Evolutionary conservation across 2,329 filamentous ascomycete species (phyloP).

Genomic region (Thermothelomyces thermophilus): DNA sequence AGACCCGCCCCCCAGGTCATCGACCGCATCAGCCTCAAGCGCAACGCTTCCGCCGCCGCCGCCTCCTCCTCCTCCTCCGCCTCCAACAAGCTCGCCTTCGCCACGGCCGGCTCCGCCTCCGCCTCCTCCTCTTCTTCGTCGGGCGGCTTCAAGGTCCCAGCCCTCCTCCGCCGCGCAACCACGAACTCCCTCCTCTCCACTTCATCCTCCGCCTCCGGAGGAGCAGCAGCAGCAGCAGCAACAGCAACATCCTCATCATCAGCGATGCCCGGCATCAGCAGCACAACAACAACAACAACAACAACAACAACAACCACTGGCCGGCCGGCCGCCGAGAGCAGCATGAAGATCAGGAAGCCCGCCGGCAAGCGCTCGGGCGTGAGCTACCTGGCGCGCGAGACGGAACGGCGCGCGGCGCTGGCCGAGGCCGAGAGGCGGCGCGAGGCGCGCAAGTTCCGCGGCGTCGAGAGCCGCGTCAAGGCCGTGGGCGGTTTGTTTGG

Average conservation of each 20-base stretch:
- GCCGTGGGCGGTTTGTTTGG: constrained; percentile 54
- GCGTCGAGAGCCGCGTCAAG: constrained; percentile 50
- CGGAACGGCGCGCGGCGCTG: constrained; percentile 48
- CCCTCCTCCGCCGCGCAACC: constrained; percentile 66
- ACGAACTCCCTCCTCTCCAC: constrained; percentile 49
- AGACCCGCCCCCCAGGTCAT: constrained; percentile 52
- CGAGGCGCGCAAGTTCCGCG: constrained; percentile 51
- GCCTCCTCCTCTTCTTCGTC: constrained; percentile 33
- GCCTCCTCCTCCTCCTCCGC: constrained; percentile 30
- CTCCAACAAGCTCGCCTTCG: constrained; percentile 22
- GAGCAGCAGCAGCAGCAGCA: constrained; percentile 31
- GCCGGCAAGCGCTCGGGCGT: constrained; percentile 56
- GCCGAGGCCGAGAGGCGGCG: constrained; percentile 52
- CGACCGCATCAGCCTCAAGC: constrained; percentile 67
- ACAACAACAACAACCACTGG: constrained; percentile 3
- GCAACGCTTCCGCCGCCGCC: constrained; percentile 34
- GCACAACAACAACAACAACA: constrained; percentile 15
- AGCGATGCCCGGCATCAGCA: too few species aligned
- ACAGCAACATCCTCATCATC: constrained; percentile 22
- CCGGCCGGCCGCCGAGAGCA: constrained; percentile 34
- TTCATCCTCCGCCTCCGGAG: constrained; percentile 28
- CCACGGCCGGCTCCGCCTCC: constrained; percentile 28
- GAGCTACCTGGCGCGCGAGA: constrained; percentile 54
- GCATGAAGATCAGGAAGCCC: constrained; percentile 52
- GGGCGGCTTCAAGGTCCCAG: constrained; percentile 58